Base-by-base conservation (phyloP, 768 basidiomycete genomes). In the Dioszegia hungarica region DNA sequence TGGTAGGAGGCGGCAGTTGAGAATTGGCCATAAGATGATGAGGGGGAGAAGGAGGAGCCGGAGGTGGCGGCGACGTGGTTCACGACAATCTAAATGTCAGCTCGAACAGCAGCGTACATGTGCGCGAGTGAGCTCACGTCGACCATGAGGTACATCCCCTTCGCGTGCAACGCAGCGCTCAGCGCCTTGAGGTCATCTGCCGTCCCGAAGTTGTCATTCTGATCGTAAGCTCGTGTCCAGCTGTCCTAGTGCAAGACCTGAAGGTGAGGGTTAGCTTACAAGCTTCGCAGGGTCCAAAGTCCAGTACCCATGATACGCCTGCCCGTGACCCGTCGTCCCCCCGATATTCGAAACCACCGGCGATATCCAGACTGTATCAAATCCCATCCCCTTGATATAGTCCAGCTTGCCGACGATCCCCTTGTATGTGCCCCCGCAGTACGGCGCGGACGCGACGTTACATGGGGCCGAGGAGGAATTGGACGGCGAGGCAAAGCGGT, bases 261-360 rank as follows among this genome's bases (percentile, higher is more conserved):
- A n/a, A n/a, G n/a, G n/a, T n/a, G n/a, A n/a, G n/a, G n/a, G n/a
- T n/a, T 22, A 11, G 45, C 49, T 20, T 38, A 51, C 49, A 66
- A 57, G 83, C 11, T 43, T 78, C 70, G 88, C 58, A n/a, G 61
- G 46, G 57, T 68, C 50, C 17, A 66, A 31, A 19, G 74, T 67
- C 88, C 89, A 90, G 76, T 90, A 90, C n/a, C 89, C 89, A 63
- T 89, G 88, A 76, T 90, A 90, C 10, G 89, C 77, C 47, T 67
- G 47, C 6, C 70, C 70, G 15, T 60, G 28, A 9, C 63, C 68
- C 9, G 67, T 70, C 2, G 59, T 82, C 0, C 87, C 87, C 34
- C 86, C 76, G 59, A 86, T 88, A 71, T 89, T 89, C 75, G 88
- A 82, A 56, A 82, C 84, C 17, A 90, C 82, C 11, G 89, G 89